A percentile compares a stretch with the other conserved stretches of the same genome.
Evolutionary conservation across 208 protist species (phyloP).

Genomic region (Porcisia hertigi): DNA sequence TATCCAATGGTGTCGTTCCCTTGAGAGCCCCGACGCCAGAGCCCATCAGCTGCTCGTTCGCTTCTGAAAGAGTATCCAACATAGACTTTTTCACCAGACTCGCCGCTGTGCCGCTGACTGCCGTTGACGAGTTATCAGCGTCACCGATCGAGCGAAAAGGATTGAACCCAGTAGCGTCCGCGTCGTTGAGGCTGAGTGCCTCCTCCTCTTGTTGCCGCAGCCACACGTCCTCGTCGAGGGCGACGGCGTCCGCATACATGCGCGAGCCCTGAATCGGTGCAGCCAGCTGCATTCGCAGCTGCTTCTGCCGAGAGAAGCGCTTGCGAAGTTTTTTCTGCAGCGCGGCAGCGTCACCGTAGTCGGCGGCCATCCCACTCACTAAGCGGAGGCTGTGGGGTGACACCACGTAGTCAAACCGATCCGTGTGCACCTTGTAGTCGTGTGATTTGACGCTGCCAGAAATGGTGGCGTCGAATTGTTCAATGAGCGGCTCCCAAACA

Average conservation of each 20-base stretch:
- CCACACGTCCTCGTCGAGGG: conserved; percentile 24
- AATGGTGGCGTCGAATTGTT: conserved; percentile 52
- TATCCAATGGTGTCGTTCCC: not conserved
- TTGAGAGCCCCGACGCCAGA: not conserved
- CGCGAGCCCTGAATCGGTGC: conserved; percentile 30
- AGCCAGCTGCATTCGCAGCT: conserved; percentile 30
- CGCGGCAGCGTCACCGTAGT: conserved; percentile 51
- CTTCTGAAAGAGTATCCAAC: conserved; percentile 32
- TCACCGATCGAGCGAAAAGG: conserved; percentile 17
- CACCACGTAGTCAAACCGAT: conserved; percentile 73
- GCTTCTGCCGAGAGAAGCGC: conserved; percentile 43
- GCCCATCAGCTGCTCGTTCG: conserved; percentile 13
- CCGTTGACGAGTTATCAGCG: conserved; percentile 9
- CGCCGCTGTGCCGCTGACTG: conserved; percentile 8
- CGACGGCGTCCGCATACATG: conserved; percentile 37
- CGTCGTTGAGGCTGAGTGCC: not conserved
- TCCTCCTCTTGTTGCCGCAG: conserved; percentile 25
- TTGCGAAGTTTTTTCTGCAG: conserved; percentile 66
- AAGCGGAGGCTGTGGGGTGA: conserved; percentile 74
- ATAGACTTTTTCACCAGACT: conserved; percentile 26
- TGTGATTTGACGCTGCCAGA: conserved; percentile 56
- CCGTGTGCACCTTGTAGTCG: conserved; percentile 58
- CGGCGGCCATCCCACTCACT: conserved; percentile 42
- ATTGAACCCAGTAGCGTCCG: not conserved
- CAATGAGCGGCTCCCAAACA: conserved; percentile 87